phyloP scores from a whole-genome alignment of 768 basidiomycete species.

The Hericium alpestre region DNA sequence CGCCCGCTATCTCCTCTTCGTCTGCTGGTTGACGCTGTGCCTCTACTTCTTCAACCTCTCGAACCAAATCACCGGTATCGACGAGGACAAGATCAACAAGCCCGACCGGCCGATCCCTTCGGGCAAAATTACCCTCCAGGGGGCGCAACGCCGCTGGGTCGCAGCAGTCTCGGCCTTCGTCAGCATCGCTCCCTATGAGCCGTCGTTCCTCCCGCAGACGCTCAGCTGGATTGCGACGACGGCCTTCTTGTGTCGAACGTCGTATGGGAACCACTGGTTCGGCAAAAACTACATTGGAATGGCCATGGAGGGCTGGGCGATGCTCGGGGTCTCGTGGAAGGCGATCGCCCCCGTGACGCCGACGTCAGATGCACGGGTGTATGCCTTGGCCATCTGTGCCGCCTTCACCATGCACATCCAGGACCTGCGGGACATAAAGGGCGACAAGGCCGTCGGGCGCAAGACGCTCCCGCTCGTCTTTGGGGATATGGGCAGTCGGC shows the following conservation, averaged over 20 bases:
- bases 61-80: slow-evolving; percentile 16
- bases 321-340: not conserved
- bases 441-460: not conserved
- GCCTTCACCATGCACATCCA: not conserved
- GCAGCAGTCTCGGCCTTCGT: not conserved
- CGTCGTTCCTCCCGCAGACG: not conserved
- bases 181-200: not conserved
- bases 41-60: slow-evolving; percentile 18
- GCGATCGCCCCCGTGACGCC: not conserved
- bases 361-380: not conserved
- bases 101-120: slow-evolving; percentile 22
- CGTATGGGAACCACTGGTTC: not conserved
- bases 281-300: not conserved
- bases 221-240: not conserved
- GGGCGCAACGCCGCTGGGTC: not conserved
- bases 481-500: not conserved
- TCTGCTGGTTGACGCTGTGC: slow-evolving; percentile 19
- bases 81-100: slow-evolving; percentile 20
- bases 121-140: slow-evolving; percentile 12
- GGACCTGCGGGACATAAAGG: not conserved
- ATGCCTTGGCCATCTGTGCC: not conserved
- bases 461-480: not conserved
- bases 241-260: not conserved
- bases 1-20: not conserved
- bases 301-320: not conserved